Evolutionary conservation across 2,329 filamentous ascomycete genomes (phyloP).

Genomic region (Emericellopsis cladophorae): DNA sequence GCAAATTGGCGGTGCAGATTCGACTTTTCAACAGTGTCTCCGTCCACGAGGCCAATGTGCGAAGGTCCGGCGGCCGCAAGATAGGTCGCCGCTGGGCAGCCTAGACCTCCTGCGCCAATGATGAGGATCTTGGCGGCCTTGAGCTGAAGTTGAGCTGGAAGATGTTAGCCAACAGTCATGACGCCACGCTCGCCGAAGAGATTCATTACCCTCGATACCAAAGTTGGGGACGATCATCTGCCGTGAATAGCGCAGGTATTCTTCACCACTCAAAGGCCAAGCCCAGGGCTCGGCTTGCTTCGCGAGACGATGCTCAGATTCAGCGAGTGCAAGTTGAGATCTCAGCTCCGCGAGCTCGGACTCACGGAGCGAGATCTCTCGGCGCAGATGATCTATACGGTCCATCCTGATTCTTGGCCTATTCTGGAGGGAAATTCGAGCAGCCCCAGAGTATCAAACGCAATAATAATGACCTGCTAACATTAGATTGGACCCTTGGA

Average conservation of each 20-base stretch:
- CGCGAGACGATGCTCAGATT: constrained; percentile 12
- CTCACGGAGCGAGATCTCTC: constrained; percentile 34
- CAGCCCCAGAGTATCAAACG: too few species aligned
- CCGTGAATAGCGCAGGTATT: constrained; percentile 79
- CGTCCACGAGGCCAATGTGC: constrained; percentile 73
- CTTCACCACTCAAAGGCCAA: constrained; percentile 59
- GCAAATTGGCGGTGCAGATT: constrained; percentile 90
- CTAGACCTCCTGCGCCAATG: constrained; percentile 78
- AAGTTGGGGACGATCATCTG: constrained; percentile 82
- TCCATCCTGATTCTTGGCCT: constrained; percentile 17
- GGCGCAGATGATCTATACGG: constrained; percentile 24
- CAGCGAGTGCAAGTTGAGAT: constrained; percentile 27
- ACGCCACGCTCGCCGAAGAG: too few species aligned
- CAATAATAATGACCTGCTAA: too few species aligned
- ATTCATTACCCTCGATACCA: constrained; percentile 52
- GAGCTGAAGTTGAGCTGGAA: constrained; percentile 60
- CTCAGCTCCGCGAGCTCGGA: constrained; percentile 31
- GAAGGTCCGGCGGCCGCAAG: constrained; percentile 82
- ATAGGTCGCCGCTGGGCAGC: constrained; percentile 87
- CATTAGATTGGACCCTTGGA: too few species aligned
- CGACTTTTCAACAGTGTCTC: constrained; percentile 74
- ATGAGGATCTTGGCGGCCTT: constrained; percentile 62
- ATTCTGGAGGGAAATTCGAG: too few species aligned
- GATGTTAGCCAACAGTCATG: background rate
- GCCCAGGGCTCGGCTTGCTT: constrained; percentile 20